These are phyloP conservation scores for Lagerstroemia speciosa DNA, from an alignment of 345 rosid species.

Conservation along the genomic window DNA sequence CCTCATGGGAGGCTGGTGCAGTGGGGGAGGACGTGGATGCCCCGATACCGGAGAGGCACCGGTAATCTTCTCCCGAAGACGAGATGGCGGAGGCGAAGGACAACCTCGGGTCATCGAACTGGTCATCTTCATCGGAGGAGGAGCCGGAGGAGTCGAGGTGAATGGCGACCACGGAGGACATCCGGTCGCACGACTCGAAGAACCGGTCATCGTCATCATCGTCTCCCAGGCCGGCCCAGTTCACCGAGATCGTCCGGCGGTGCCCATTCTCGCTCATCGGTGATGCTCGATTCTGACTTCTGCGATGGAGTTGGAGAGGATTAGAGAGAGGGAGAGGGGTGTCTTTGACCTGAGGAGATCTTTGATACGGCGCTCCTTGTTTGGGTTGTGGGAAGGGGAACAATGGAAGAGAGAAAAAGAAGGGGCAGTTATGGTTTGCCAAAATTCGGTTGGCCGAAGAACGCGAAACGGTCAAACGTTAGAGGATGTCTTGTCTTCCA, in stretches of 20 bases:
- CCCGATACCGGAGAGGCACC: conserved; percentile 12
- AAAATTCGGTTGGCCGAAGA: neutral
- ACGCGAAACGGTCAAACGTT: conserved; percentile 34
- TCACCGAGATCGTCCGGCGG: conserved; percentile 59
- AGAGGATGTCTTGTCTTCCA: conserved; percentile 9
- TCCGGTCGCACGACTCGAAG: conserved; percentile 49
- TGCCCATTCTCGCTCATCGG: conserved; percentile 30
- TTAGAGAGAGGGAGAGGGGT: neutral
- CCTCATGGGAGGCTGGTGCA: conserved; percentile 24
- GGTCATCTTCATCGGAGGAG: conserved; percentile 55
- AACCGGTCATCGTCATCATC: conserved; percentile 59
- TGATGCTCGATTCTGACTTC: neutral
- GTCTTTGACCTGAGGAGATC: neutral
- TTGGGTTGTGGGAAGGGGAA: conserved; percentile 2
- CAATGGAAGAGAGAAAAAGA: conserved; percentile 35
- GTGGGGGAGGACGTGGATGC: conserved; percentile 14
- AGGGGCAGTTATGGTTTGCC: conserved; percentile 14
- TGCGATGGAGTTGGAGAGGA: conserved; percentile 5
- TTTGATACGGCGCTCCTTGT: neutral
- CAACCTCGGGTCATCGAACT: conserved; percentile 56
- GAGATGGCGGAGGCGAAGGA: conserved; percentile 56
- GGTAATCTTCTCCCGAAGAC: conserved; percentile 18
- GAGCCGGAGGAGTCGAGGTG: conserved; percentile 63
- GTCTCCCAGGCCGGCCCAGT: conserved; percentile 61
- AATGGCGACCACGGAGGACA: conserved; percentile 36